Percentiles rank a stretch among this genome's conserved stretches.
Conservation (phyloP, 2,329 filamentous ascomycete genomes). For the Curvularia hawaiiensis region DNA sequence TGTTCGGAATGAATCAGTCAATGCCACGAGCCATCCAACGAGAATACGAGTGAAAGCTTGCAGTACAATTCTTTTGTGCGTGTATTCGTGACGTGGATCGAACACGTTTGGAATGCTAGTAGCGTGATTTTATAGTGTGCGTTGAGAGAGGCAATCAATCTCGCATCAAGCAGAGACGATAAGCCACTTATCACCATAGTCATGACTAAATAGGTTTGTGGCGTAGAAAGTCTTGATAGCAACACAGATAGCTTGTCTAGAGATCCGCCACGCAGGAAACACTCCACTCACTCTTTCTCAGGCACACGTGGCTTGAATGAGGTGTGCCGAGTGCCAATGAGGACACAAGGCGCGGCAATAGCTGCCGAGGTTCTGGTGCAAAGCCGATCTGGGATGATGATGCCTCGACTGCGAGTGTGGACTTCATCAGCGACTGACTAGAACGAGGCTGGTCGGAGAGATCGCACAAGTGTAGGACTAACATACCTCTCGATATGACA, state of each 20-base stretch:
- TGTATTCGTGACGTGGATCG: background rate
- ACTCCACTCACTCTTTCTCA: background rate
- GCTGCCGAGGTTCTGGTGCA: background rate
- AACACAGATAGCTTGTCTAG: background rate
- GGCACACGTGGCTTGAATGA: background rate
- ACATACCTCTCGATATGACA: conserved; percentile 6
- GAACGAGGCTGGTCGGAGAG: background rate
- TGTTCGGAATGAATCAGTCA: background rate
- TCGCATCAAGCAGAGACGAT: no score
- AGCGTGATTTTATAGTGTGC: no score
- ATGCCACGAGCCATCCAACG: background rate
- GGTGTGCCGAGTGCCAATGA: background rate
- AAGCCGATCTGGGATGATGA: background rate
- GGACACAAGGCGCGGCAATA: background rate
- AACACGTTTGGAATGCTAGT: background rate
- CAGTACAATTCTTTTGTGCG: background rate
- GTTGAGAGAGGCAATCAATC: background rate
- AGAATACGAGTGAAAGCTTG: background rate
- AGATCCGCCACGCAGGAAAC: background rate
- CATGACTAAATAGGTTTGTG: background rate
- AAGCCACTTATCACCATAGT: background rate
- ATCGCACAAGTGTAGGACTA: background rate
- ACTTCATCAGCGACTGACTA: background rate
- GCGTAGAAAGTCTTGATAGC: background rate
- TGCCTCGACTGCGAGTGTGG: background rate